Evolutionary conservation across 495 filamentous ascomycete genomes (phyloP).

Genomic region (Thermochaetoides thermophila): DNA sequence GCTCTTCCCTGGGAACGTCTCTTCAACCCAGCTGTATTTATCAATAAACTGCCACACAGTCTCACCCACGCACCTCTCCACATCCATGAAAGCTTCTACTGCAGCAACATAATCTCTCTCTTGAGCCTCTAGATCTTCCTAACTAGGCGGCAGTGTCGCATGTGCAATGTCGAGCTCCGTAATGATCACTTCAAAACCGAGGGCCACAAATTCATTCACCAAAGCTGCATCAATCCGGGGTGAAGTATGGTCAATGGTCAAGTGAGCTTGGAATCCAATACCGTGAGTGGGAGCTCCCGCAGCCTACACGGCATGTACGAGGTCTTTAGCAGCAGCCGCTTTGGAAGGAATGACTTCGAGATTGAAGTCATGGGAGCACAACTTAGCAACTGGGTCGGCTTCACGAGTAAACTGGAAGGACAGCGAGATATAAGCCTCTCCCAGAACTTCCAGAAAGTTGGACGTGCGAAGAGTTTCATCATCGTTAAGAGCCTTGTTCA

Average conservation of each 20-base stretch:
- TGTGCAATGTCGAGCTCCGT: conserved; percentile 45
- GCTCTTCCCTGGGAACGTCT: conserved; percentile 35
- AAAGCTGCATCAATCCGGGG: too few species aligned
- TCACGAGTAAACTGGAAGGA: conserved; percentile 29
- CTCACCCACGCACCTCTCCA: conserved; percentile 39
- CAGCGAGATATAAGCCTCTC: conserved; percentile 28
- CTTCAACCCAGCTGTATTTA: conserved; percentile 36
- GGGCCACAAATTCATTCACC: conserved; percentile 28
- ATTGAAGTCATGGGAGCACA: conserved; percentile 56
- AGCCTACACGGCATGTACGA: conserved; percentile 29
- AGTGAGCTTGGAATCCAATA: conserved; percentile 43
- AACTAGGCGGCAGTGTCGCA: conserved; percentile 16
- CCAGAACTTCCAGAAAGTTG: conserved; percentile 26
- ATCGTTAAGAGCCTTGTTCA: conserved; percentile 38
- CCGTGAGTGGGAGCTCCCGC: conserved; percentile 38
- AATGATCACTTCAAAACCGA: conserved; percentile 38
- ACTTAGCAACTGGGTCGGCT: conserved; percentile 16
- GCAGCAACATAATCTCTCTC: conserved; percentile 35
- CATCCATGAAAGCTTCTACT: conserved; percentile 36
- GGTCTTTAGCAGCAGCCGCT: conserved; percentile 23
- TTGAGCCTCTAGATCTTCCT: conserved; percentile 32
- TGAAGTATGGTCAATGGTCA: conserved; percentile 34
- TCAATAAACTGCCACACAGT: conserved; percentile 51
- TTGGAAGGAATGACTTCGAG: conserved; percentile 38
- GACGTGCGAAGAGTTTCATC: conserved; percentile 24